Evolutionary conservation across 495 filamentous ascomycete genomes (phyloP).

Genomic region (Elasticomyces elasticus): DNA sequence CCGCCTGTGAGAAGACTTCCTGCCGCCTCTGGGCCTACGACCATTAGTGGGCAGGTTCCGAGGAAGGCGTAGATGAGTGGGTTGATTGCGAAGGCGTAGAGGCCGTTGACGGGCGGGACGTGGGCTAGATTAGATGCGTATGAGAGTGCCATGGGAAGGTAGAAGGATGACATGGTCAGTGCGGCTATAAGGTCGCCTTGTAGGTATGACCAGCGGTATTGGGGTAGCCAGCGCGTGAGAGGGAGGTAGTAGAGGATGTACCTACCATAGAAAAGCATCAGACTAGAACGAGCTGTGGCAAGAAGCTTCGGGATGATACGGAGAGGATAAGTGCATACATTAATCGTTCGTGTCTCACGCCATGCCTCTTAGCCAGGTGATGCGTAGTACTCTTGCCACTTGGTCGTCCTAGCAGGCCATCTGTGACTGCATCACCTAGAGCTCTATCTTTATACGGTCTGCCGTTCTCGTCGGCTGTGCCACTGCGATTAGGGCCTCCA

Average conservation of each 20-base stretch:
- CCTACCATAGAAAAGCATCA: conserved; percentile 40
- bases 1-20: conserved; percentile 82
- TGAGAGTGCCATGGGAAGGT: conserved; percentile 94
- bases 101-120: conserved; percentile 85
- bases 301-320: not conserved
- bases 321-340: conserved; percentile 38
- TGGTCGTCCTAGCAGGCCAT: conserved; percentile 36
- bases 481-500: conserved; percentile 1
- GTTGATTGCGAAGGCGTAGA: conserved; percentile 89
- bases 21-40: conserved; percentile 92
- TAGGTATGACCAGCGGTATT: conserved; percentile 73
- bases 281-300: not conserved
- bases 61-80: conserved; percentile 83
- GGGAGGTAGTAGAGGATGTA: conserved; percentile 93
- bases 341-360: conserved; percentile 44
- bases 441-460: conserved; percentile 11
- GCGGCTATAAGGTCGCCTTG: conserved; percentile 79
- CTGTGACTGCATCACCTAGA: conserved; percentile 33
- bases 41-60: conserved; percentile 81
- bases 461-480: not conserved
- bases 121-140: conserved; percentile 90
- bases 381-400: conserved; percentile 56
- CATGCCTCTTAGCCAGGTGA: conserved; percentile 50
- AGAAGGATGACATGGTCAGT: conserved; percentile 89
- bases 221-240: conserved; percentile 72